Evolutionary conservation across 192 early-diverging fungal species (phyloP).

Genomic region (Backusella luteola): DNA sequence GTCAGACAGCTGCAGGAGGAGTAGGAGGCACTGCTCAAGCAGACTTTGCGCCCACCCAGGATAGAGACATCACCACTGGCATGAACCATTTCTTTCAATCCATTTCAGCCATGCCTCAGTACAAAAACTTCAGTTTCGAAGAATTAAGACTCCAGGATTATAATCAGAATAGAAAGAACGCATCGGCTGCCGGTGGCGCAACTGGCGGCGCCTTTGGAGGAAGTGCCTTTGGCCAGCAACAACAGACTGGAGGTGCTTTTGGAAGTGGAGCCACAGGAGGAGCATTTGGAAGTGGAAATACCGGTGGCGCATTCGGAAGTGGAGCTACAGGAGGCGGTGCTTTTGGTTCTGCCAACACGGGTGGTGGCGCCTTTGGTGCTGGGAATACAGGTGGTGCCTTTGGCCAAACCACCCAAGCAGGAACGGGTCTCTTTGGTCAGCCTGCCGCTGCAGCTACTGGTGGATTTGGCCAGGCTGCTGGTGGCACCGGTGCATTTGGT

Average conservation of each 20-base stretch:
- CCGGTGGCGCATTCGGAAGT: constrained; percentile 26
- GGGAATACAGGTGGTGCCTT: constrained; percentile 29
- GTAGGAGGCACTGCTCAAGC: constrained; percentile 53
- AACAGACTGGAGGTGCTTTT: constrained; percentile 16
- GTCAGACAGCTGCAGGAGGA: constrained; percentile 22
- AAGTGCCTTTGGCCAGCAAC: constrained; percentile 30
- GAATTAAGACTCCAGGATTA: constrained; percentile 93
- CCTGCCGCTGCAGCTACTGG: not conserved
- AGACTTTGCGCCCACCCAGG: constrained; percentile 49
- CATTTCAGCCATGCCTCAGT: constrained; percentile 84
- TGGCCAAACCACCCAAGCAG: not conserved
- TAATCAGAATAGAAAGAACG: constrained; percentile 69
- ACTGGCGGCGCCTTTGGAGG: not conserved
- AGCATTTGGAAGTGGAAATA: constrained; percentile 31
- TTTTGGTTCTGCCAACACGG: constrained; percentile 28
- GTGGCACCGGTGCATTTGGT: constrained; percentile 17
- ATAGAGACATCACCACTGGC: constrained; percentile 49
- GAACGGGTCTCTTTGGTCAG: constrained; percentile 32
- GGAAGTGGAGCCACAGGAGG: constrained; percentile 63
- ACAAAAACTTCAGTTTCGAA: constrained; percentile 83
- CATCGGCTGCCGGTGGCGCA: constrained; percentile 33
- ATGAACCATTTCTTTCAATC: constrained; percentile 61
- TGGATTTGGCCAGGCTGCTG: constrained; percentile 27
- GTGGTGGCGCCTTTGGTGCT: constrained; percentile 33
- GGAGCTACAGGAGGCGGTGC: not conserved